Evolutionary conservation across 306 rosid genomes (phyloP), one percentile per base, ranked within the genome.

Genomic region (Vigna unguiculata): DNA sequence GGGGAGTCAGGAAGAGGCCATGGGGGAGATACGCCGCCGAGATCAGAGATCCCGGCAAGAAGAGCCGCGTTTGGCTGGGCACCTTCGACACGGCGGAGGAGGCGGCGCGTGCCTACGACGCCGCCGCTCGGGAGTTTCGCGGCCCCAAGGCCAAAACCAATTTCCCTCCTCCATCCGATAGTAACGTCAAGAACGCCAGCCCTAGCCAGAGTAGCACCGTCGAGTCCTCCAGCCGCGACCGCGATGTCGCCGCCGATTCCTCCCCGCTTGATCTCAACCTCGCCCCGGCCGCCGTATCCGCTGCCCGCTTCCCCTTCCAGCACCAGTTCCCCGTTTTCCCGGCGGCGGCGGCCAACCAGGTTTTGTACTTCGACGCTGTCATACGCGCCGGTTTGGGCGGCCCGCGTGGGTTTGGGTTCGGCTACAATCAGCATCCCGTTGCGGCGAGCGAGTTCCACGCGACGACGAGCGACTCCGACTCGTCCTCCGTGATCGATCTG

Each of bases 11-110:
- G 72, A 95, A 95, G 97, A 82, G 99, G 46, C 99, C 99, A 0
- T 95, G 99, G 99, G 99, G 99, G 3, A 87, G 97, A 69, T 95
- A 92, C 67, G 99, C 99, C 9, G 99, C 99, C 2, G 99, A 95
- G 89, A 95, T 95, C 38, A 83, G 99, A 59, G 99, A 95, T 85
- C 99, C 99, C 0, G 84, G 90, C 28, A 92, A 95, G 86, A 95
- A 95, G 74, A 95, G 97, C 93, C 99, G 99, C 0, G 99, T 95
- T 8, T 95, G 99, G 99, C 97, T 95, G 46, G 99, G 99, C 0
- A 95, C 99, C 7, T 95, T 92, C 30, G 99, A 95, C 49, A 92
- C 99, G 28, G 97, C 99, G 0, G 99, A 89, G 69, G 99, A 95
- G 17, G 99, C 98, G 5, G 99, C 99, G 0, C 78, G 93, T 6